Conservation (phyloP, 371 early-diverging fungal genomes). For the Enteropsectra breve region DNA sequence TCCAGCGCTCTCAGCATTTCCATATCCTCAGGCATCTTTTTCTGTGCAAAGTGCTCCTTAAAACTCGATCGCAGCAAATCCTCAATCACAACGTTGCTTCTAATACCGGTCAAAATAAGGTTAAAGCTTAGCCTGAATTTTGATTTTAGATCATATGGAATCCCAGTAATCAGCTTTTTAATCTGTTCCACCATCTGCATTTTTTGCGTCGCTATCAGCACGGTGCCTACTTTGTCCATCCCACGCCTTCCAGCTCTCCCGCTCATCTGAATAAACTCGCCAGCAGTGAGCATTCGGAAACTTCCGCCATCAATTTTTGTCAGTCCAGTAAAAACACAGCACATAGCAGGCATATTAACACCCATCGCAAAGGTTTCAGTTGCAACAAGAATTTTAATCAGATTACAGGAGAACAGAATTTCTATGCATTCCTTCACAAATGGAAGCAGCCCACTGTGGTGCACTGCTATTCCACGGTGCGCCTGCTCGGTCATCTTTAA, state of each 20-base stretch:
- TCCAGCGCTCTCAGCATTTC: slow-evolving; percentile 32
- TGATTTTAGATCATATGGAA: slow-evolving; percentile 42
- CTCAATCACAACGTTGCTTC: slow-evolving; percentile 54
- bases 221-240: slow-evolving; percentile 79
- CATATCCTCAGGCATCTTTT: slow-evolving; percentile 29
- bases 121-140: slow-evolving; percentile 56
- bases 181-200: slow-evolving; percentile 34
- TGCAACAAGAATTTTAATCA: slow-evolving; percentile 80
- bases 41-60: slow-evolving; percentile 52
- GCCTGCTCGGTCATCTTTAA: slow-evolving; percentile 70
- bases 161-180: slow-evolving; percentile 45
- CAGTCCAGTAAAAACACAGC: slow-evolving; percentile 79
- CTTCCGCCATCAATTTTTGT: slow-evolving; percentile 64
- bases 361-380: slow-evolving; percentile 95
- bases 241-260: slow-evolving; percentile 95
- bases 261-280: slow-evolving; percentile 97
- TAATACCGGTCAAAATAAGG: slow-evolving; percentile 50
- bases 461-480: slow-evolving; percentile 83
- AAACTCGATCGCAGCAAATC: slow-evolving; percentile 57
- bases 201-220: slow-evolving; percentile 68
- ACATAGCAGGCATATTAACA: slow-evolving; percentile 91
- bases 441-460: slow-evolving; percentile 88
- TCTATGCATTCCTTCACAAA: slow-evolving; percentile 91
- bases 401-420: slow-evolving; percentile 77
- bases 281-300: slow-evolving; percentile 71